These are phyloP conservation scores for Citropsis articulata DNA, from an alignment of 345 rosid species.

Conservation along the genomic window DNA sequence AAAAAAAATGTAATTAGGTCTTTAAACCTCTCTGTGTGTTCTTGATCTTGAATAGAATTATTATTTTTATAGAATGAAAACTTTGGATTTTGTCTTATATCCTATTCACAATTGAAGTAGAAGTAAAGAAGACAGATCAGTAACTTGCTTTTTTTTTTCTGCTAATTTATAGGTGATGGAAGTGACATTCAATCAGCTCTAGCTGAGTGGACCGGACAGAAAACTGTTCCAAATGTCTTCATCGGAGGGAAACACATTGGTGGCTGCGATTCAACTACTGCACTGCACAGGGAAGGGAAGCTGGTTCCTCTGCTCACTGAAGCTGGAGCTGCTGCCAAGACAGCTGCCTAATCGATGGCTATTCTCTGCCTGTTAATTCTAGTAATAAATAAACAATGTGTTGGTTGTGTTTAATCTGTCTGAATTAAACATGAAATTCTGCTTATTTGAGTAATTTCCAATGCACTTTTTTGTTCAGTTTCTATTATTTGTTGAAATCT, in stretches of 20 bases:
- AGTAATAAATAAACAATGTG: not conserved
- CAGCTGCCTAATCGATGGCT: conserved; percentile 31
- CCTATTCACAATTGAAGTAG: too few relatives aligned
- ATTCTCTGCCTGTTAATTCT: conserved; percentile 1
- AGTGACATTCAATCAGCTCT: conserved; percentile 53
- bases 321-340: conserved; percentile 61
- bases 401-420: not conserved
- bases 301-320: conserved; percentile 71
- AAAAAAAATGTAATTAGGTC: too few relatives aligned
- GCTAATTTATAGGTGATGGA: conserved; percentile 57
- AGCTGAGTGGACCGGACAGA: conserved; percentile 64
- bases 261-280: conserved; percentile 63
- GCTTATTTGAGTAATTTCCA: not conserved
- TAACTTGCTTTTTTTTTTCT: not conserved
- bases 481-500: not conserved
- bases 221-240: conserved; percentile 72
- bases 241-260: conserved; percentile 82
- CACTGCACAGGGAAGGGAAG: conserved; percentile 50
- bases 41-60: not conserved
- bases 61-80: too few relatives aligned
- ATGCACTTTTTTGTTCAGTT: not conserved
- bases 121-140: not conserved
- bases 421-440: not conserved
- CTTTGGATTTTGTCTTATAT: too few relatives aligned
- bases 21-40: too few relatives aligned